Percentiles rank a stretch among this genome's conserved stretches.
Evolutionary conservation across 345 rosid genomes (phyloP).

Genomic region (Clarkia xantiana): DNA sequence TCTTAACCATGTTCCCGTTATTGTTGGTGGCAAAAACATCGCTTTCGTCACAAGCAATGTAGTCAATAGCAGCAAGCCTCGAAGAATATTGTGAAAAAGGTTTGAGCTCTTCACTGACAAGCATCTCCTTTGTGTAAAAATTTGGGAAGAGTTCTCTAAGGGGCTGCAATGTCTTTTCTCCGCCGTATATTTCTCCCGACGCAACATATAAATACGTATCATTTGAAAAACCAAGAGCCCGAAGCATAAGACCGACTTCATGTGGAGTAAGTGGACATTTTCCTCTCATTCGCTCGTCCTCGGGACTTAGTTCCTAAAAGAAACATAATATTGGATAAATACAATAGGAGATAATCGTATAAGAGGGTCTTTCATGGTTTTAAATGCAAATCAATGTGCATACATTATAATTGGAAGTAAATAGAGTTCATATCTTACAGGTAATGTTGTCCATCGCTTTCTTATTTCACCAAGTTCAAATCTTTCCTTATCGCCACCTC

Average conservation of each 20-base stretch:
- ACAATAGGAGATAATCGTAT: background rate
- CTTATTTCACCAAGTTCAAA: constrained; percentile 78
- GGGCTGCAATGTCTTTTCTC: constrained; percentile 77
- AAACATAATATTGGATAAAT: background rate
- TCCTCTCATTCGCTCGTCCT: constrained; percentile 82
- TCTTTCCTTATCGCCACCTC: constrained; percentile 98
- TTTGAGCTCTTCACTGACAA: constrained; percentile 59
- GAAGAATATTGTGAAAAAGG: constrained; percentile 75
- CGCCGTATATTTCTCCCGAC: constrained; percentile 97
- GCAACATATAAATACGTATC: constrained; percentile 85
- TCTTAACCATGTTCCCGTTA: constrained; percentile 98
- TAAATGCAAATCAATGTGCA: background rate
- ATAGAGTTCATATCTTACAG: constrained; percentile 43
- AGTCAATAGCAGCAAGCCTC: constrained; percentile 85
- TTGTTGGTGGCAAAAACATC: constrained; percentile 92
- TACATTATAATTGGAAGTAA: background rate
- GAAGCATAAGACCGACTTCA: constrained; percentile 94
- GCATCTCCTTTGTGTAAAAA: constrained; percentile 91
- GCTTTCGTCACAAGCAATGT: constrained; percentile 83
- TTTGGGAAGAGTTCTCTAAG: constrained; percentile 82
- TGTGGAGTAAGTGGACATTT: constrained; percentile 95
- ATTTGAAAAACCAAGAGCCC: constrained; percentile 82
- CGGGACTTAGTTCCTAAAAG: constrained; percentile 68
- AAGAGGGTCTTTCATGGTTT: background rate
- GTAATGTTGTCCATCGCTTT: constrained; percentile 93